phyloP scores from a whole-genome alignment of 1,139 yeast genomes.

The Magnusiomyces starmeri region DNA sequence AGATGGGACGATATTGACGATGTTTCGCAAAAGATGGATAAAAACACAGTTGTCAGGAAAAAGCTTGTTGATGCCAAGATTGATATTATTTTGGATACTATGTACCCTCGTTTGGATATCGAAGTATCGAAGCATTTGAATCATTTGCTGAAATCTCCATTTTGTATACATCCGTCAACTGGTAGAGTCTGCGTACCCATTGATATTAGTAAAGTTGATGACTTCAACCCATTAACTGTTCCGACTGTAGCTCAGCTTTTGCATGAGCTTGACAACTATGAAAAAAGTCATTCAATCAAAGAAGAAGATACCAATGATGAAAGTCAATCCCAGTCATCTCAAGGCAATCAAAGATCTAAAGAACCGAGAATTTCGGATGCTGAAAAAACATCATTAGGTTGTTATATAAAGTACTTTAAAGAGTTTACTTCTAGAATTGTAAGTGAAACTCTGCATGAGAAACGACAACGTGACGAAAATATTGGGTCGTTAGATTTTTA shows the following conservation, averaged over 20 bases:
- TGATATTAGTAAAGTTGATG: constrained; percentile 46
- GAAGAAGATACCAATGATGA: constrained; percentile 38
- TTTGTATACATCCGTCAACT: constrained; percentile 94
- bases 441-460: constrained; percentile 42
- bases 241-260: constrained; percentile 67
- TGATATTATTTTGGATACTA: constrained; percentile 68
- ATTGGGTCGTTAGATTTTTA: constrained; percentile 21
- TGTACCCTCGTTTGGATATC: constrained; percentile 88
- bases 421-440: constrained; percentile 52
- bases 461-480: constrained; percentile 19
- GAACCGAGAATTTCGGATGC: constrained; percentile 39
- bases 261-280: constrained; percentile 43
- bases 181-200: constrained; percentile 97
- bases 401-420: constrained; percentile 66
- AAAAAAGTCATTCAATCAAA: constrained; percentile 34
- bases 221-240: constrained; percentile 72
- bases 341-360: no score
- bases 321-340: no score
- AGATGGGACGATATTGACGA: constrained; percentile 75
- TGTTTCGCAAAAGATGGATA: constrained; percentile 45
- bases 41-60: constrained; percentile 22
- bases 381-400: constrained; percentile 65
- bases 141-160: constrained; percentile 95
- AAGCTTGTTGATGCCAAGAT: constrained; percentile 44
- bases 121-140: constrained; percentile 86